phyloP scores from a whole-genome alignment of 2,329 filamentous ascomycete species.

The Cadophora sp. region DNA sequence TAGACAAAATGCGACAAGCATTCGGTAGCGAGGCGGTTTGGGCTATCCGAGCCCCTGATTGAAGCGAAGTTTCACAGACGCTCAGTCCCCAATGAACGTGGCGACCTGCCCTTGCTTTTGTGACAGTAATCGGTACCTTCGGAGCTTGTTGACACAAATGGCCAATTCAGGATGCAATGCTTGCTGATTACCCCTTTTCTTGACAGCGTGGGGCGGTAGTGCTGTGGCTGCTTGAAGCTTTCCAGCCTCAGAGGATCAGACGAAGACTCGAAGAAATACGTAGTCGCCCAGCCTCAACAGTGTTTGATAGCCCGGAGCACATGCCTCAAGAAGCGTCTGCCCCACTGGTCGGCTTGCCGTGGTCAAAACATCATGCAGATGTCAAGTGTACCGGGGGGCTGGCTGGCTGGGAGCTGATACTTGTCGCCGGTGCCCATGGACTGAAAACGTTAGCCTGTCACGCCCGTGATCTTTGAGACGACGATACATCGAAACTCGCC shows the following conservation, averaged over 20 bases:
- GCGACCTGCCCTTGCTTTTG: slow-evolving; percentile 26
- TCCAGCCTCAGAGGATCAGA: slow-evolving; percentile 32
- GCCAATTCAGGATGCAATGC: slow-evolving; percentile 29
- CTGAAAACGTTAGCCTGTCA: slow-evolving; percentile 42
- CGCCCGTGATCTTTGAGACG: slow-evolving; percentile 40
- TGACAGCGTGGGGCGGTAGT: slow-evolving; percentile 20
- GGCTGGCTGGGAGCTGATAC: slow-evolving; percentile 19
- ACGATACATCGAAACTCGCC: slow-evolving; percentile 39
- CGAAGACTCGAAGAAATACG: slow-evolving; percentile 17
- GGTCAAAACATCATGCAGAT: slow-evolving; percentile 37
- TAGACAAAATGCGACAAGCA: not conserved
- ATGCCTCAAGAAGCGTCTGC: slow-evolving; percentile 19
- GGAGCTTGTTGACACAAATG: slow-evolving; percentile 18
- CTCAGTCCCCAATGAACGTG: slow-evolving; percentile 37
- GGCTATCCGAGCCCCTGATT: slow-evolving; percentile 27
- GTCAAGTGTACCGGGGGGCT: slow-evolving; percentile 23
- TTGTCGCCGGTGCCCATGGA: slow-evolving; percentile 25
- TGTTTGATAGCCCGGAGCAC: slow-evolving; percentile 36
- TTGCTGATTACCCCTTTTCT: slow-evolving; percentile 24
- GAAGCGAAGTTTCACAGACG: slow-evolving; percentile 38
- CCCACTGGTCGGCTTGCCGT: slow-evolving; percentile 8
- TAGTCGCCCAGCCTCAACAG: slow-evolving; percentile 16
- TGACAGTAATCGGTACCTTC: slow-evolving; percentile 27
- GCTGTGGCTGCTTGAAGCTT: slow-evolving; percentile 21
- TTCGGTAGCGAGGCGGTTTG: slow-evolving; percentile 32